Percentiles rank a stretch among this genome's conserved stretches.
Conservation (phyloP, 164 flowering plant species). For the Liquidambar formosana region DNA sequence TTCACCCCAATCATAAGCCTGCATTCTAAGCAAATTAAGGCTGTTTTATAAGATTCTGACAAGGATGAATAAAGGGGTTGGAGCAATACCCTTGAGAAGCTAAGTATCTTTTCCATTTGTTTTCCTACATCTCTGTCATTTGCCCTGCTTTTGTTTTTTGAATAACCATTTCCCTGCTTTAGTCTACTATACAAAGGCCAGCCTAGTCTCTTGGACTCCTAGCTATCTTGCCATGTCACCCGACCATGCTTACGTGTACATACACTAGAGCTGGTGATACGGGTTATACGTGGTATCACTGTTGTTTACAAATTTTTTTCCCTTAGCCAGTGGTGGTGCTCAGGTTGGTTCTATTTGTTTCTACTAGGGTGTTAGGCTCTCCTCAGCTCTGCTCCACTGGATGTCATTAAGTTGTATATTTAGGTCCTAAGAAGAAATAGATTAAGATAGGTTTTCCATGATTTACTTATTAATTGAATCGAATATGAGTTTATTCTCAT, state of each 20-base stretch:
- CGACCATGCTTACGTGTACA: constrained; percentile 21
- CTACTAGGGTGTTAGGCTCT: neutral
- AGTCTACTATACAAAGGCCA: constrained; percentile 30
- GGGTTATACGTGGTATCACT: no score
- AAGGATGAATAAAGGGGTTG: constrained; percentile 48
- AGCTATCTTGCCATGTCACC: constrained; percentile 37
- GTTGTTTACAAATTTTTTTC: no score
- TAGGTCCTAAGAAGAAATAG: no score
- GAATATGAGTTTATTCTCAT: neutral
- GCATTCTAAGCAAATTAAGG: constrained; percentile 53
- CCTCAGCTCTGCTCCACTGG: neutral
- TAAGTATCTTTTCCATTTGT: constrained; percentile 50
- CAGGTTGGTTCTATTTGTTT: neutral
- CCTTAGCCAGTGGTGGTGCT: neutral
- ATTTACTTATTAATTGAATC: neutral
- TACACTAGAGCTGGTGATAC: neutral
- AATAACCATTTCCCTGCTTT: constrained; percentile 46
- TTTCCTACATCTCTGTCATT: constrained; percentile 46
- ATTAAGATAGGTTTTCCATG: neutral
- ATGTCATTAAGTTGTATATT: neutral
- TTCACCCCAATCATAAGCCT: constrained; percentile 43
- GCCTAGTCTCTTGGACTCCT: constrained; percentile 18
- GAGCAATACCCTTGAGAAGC: constrained; percentile 61
- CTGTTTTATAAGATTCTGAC: constrained; percentile 71
- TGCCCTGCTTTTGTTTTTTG: constrained; percentile 44